Evolutionary conservation across 139 green algal genomes (phyloP).

Genomic region (Chlamydomonas sp.): DNA sequence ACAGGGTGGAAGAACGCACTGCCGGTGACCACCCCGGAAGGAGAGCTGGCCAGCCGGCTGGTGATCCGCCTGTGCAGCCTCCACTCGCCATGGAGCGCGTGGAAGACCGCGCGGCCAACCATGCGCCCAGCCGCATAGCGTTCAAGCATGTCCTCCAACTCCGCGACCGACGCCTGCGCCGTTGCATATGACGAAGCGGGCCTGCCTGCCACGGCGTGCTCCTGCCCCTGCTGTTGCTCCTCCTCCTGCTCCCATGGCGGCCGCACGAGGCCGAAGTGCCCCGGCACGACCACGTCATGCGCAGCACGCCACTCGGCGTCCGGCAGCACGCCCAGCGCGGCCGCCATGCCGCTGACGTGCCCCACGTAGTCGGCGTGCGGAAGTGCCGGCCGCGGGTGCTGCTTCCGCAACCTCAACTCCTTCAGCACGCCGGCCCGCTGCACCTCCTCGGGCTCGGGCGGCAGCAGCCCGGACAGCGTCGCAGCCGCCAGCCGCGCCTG

Average conservation of each 20-base stretch:
- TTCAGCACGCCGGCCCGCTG: background rate
- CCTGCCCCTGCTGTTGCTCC: background rate
- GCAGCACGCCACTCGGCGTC: background rate
- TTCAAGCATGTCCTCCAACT: background rate
- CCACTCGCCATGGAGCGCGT: background rate
- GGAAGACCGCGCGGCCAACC: constrained; percentile 7
- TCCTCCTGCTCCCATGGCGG: background rate
- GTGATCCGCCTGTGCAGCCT: background rate
- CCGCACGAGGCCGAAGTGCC: background rate
- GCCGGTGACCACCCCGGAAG: background rate
- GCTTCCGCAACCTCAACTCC: background rate
- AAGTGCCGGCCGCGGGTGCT: background rate
- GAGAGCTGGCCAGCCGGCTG: background rate
- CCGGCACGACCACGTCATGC: constrained; percentile 4
- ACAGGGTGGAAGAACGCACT: background rate
- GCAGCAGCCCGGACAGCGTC: background rate
- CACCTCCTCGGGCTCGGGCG: background rate
- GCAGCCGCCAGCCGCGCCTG: constrained; percentile 21
- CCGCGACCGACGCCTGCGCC: background rate
- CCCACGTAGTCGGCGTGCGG: constrained; percentile 5
- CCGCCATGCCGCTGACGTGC: background rate
- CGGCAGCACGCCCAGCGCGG: constrained; percentile 13
- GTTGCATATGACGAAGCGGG: background rate
- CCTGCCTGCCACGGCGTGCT: background rate
- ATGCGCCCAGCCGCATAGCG: background rate